Base-by-base conservation (phyloP, 331 rosid genomes). In the Prunus yedoensis region DNA sequence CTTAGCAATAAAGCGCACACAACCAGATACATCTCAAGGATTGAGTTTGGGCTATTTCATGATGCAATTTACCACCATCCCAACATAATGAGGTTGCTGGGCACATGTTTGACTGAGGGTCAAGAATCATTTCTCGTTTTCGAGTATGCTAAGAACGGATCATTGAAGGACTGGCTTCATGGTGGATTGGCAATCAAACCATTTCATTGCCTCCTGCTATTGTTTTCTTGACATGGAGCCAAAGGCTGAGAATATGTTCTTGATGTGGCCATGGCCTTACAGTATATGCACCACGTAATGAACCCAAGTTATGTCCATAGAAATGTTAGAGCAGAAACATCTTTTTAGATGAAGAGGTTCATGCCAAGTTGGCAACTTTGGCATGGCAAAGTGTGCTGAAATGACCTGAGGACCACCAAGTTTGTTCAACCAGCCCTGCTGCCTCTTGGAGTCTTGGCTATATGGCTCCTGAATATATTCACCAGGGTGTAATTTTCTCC, bases 151-250 rank as follows among this genome's bases (percentile, higher is more conserved):
- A 82, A 83, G 71, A 94, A 94, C 32, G 99, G 99, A 27, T 90
- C 99, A 3, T 69, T 94, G 57, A 92, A 90, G 78, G 99, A 94
- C 63, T 94, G 99, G 99, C 91, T 94, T 52, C 97, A 94, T 28
- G 99, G 97, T 35, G 96, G 99, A 51, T 78, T 94, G 78, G 99
- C 99, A 47, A 88, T 94, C 70, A 85, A 94, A 89, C 80, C 97
- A 94, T 70, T 94, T 90, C 93, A 94, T 92, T 68, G 79, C 92
- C 64, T 94, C 99, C 8, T 94, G 97, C 77, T 87, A 90, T 63
- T 92, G 99, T n/a, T 73, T 92, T 94, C 90, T 77, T 94, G 38
- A 89, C 94, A 74, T 94, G 99, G 99, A 87, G 79, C 66, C 99
- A 92, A 63, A 80, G 99, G 84, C 81, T 94, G 11, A 88, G 75